Conservation (phyloP, 2,329 filamentous ascomycete species). For the Dactylellina parvicollis region DNA sequence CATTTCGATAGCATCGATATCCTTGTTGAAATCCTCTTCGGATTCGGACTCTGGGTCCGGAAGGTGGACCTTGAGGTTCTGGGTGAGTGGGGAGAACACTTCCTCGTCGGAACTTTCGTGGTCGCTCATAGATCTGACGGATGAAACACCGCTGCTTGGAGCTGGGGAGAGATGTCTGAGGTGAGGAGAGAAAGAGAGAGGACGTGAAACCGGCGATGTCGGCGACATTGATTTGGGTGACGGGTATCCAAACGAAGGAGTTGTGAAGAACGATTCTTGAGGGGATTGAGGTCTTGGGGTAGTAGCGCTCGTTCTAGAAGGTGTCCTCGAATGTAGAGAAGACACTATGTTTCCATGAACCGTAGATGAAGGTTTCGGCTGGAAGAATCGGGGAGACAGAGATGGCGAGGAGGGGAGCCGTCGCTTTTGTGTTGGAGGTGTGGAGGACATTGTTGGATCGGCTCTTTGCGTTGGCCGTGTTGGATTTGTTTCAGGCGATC, state of each 20-base stretch:
- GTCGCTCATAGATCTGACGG: constrained; percentile 48
- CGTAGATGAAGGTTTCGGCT: constrained; percentile 24
- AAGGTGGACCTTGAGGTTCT: constrained; percentile 45
- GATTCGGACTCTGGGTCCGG: constrained; percentile 50
- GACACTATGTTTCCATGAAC: not conserved
- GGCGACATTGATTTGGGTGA: constrained; percentile 47
- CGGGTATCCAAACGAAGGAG: constrained; percentile 35
- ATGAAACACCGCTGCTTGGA: constrained; percentile 45
- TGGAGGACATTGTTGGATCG: constrained; percentile 45
- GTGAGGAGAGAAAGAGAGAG: constrained; percentile 49
- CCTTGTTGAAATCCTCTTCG: constrained; percentile 11
- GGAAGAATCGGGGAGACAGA: constrained; percentile 44
- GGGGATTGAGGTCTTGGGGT: constrained; percentile 44
- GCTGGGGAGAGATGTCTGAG: constrained; percentile 48
- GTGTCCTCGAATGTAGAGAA: constrained; percentile 21
- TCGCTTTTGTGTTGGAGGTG: constrained; percentile 44
- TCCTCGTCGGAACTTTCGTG: constrained; percentile 49
- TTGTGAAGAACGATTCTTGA: constrained; percentile 38
- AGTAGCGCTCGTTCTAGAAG: constrained; percentile 24
- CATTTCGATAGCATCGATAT: constrained; percentile 16
- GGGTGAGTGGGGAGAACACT: constrained; percentile 25
- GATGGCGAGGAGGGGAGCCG: constrained; percentile 41
- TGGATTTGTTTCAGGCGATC: constrained; percentile 39
- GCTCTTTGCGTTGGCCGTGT: constrained; percentile 31
- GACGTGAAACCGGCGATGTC: constrained; percentile 32